Percentiles rank a stretch among this genome's conserved stretches.
phyloP scores from a whole-genome alignment of 2,329 filamentous ascomycete genomes.

The Sclerotinia subarctica region DNA sequence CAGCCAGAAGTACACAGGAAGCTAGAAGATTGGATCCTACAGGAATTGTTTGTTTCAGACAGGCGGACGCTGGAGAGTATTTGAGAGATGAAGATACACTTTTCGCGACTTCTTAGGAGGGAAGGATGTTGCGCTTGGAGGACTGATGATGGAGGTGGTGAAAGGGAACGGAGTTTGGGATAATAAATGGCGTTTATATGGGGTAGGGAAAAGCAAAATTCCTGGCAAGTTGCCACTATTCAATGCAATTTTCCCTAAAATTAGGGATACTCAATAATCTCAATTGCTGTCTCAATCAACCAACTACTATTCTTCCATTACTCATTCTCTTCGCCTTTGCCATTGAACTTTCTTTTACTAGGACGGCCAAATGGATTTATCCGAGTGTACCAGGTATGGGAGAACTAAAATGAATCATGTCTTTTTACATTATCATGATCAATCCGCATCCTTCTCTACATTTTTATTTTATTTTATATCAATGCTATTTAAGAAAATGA shows the following conservation, averaged over 20 bases:
- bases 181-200: conserved; percentile 11
- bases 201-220: conserved; percentile 5
- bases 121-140: not conserved
- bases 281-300: not conserved
- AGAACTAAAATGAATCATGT: not conserved
- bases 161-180: conserved; percentile 17
- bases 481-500: not conserved
- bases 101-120: conserved; percentile 47
- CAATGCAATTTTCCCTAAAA: not conserved
- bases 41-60: conserved; percentile 81
- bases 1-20: conserved; percentile 81
- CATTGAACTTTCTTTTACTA: no score
- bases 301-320: not conserved
- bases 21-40: conserved; percentile 84
- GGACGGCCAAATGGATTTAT: not conserved
- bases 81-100: conserved; percentile 75
- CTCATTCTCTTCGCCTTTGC: not conserved
- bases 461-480: not conserved
- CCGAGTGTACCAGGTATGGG: not conserved
- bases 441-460: not conserved
- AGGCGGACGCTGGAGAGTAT: conserved; percentile 94
- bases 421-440: not conserved
- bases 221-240: conserved; percentile 4
- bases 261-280: not conserved
- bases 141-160: not conserved